A percentile compares a stretch with the other conserved stretches of the same genome.
phyloP scores from a whole-genome alignment of 306 rosid genomes.

The Cicer cuneatum region DNA sequence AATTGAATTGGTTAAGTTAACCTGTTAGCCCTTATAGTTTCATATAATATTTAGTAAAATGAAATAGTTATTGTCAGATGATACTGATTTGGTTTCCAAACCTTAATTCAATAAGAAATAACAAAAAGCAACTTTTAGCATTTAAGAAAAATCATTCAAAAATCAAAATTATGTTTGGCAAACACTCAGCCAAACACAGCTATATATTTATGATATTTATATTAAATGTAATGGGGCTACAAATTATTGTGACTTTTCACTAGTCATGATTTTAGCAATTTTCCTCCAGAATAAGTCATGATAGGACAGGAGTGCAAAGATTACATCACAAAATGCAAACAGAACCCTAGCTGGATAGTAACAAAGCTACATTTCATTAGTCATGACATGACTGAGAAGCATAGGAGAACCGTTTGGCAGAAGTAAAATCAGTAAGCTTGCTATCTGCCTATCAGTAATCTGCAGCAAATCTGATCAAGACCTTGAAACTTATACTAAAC shows the following conservation, averaged over 20 bases:
- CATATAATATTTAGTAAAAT: too few relatives aligned
- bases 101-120: background rate
- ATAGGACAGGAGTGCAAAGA: slow-evolving; percentile 12
- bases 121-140: background rate
- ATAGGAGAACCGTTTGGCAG: background rate
- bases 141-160: background rate
- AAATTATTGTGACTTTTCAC: background rate
- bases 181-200: background rate
- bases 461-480: slow-evolving; percentile 15
- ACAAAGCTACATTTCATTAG: slow-evolving; percentile 31
- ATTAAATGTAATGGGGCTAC: background rate
- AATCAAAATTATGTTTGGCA: background rate
- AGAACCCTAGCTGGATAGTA: slow-evolving; percentile 24
- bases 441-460: background rate
- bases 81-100: background rate
- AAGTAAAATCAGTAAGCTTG: slow-evolving; percentile 7
- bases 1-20: too few relatives aligned
- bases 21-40: too few relatives aligned
- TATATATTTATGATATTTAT: background rate
- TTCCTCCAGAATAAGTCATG: slow-evolving; percentile 10
- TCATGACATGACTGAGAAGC: slow-evolving; percentile 12
- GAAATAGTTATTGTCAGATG: too few relatives aligned
- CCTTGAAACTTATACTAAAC: slow-evolving; percentile 14
- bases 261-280: slow-evolving; percentile 9
- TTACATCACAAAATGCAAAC: slow-evolving; percentile 3